A percentile compares a stretch with the other conserved stretches of the same genome.
These are phyloP conservation scores for Bathelium albidoporum DNA, from an alignment of 495 filamentous ascomycete genomes.

Conservation along the genomic window DNA sequence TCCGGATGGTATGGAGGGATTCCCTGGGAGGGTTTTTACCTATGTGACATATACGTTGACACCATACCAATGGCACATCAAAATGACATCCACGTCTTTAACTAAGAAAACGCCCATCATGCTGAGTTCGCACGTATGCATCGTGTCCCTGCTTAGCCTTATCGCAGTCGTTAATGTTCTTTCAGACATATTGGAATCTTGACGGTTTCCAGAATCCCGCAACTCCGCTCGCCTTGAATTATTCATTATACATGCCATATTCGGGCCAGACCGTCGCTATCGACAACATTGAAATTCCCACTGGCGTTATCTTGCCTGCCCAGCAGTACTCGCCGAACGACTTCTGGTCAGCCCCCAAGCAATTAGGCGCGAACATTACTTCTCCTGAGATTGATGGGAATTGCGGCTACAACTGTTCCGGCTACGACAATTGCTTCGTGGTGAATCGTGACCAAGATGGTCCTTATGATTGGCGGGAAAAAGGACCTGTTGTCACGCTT, in stretches of 20 bases:
- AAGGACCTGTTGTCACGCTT: constrained; percentile 51
- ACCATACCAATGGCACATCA: constrained; percentile 29
- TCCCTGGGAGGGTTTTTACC: constrained; percentile 69
- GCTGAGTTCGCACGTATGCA: constrained; percentile 35
- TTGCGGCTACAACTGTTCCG: constrained; percentile 58
- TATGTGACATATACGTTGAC: constrained; percentile 60
- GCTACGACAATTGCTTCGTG: constrained; percentile 47
- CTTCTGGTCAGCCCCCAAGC: constrained; percentile 61
- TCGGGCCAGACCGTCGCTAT: constrained; percentile 58
- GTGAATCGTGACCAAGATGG: constrained; percentile 20
- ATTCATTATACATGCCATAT: constrained; percentile 60
- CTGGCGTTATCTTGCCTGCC: constrained; percentile 59
- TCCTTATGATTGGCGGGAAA: constrained; percentile 44
- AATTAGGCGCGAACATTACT: constrained; percentile 57
- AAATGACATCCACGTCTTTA: constrained; percentile 28
- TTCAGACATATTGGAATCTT: constrained; percentile 82
- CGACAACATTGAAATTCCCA: constrained; percentile 69
- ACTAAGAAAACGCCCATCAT: constrained; percentile 52
- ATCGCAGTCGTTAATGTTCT: constrained; percentile 25
- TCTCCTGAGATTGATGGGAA: constrained; percentile 39
- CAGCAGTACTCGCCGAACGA: constrained; percentile 50
- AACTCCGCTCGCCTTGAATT: constrained; percentile 55
- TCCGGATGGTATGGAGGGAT: constrained; percentile 55
- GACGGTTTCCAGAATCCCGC: constrained; percentile 55
- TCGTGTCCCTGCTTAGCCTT: neutral